Evolutionary conservation across 2,329 filamentous ascomycete species (phyloP).

Genomic region (Dactylellina sp.): DNA sequence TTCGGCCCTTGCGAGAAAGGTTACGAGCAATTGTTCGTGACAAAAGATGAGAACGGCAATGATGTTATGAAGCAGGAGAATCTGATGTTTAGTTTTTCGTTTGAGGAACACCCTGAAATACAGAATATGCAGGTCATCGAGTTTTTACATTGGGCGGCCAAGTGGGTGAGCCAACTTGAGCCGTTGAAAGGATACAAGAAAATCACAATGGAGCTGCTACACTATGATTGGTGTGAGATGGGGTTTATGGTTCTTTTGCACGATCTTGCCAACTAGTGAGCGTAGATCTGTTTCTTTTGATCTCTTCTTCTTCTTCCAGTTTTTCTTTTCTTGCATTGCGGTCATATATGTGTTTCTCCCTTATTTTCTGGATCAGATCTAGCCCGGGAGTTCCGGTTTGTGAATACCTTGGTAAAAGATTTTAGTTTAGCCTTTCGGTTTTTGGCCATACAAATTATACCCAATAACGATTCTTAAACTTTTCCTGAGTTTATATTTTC

Average conservation of each 20-base stretch:
- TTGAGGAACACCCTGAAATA: slow-evolving; percentile 40
- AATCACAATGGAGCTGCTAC: slow-evolving; percentile 44
- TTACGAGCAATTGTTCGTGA: slow-evolving; percentile 35
- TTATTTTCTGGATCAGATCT: no score
- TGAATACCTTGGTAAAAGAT: no score
- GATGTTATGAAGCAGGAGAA: slow-evolving; percentile 30
- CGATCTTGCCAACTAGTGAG: slow-evolving; percentile 35
- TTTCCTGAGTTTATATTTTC: no score
- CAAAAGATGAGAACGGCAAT: slow-evolving; percentile 23
- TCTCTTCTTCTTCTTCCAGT: background rate
- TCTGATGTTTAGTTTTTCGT: slow-evolving; percentile 34
- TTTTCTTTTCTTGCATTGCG: slow-evolving; percentile 3
- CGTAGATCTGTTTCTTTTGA: slow-evolving; percentile 9
- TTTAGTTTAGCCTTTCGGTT: background rate
- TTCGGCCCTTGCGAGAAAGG: slow-evolving; percentile 30
- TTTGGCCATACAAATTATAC: no score
- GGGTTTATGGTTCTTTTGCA: slow-evolving; percentile 48
- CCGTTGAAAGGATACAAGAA: slow-evolving; percentile 42
- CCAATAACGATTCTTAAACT: no score
- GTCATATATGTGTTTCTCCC: no score
- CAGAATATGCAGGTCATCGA: slow-evolving; percentile 50
- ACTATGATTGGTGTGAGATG: slow-evolving; percentile 47
- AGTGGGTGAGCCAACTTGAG: slow-evolving; percentile 31
- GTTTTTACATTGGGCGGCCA: slow-evolving; percentile 51
- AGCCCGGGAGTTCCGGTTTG: no score